Conservation (phyloP, 2,329 filamentous ascomycete species). For the Epichloe sylvatica region DNA sequence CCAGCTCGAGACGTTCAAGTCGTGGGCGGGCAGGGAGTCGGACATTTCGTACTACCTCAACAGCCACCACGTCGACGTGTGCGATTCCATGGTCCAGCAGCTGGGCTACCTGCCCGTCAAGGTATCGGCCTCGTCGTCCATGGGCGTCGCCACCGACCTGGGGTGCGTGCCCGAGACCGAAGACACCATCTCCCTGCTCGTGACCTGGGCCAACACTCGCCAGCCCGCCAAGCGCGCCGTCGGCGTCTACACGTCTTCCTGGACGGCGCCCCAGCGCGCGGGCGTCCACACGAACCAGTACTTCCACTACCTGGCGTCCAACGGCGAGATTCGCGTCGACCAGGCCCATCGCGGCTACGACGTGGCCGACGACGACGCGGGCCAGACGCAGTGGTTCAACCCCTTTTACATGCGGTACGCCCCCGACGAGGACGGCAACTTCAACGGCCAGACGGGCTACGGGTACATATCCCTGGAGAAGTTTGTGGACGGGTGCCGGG, state of each 20-base stretch:
- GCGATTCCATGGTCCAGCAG: slow-evolving; percentile 74
- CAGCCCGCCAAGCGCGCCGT: slow-evolving; percentile 61
- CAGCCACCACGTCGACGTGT: slow-evolving; percentile 85
- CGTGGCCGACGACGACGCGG: slow-evolving; percentile 65
- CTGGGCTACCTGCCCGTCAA: slow-evolving; percentile 61
- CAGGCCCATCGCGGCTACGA: slow-evolving; percentile 93
- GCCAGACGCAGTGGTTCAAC: slow-evolving; percentile 72
- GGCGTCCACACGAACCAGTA: slow-evolving; percentile 96
- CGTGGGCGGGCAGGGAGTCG: slow-evolving; percentile 81
- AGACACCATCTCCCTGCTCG: slow-evolving; percentile 83
- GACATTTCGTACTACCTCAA: slow-evolving; percentile 97
- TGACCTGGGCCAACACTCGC: slow-evolving; percentile 68
- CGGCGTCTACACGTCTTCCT: slow-evolving; percentile 83
- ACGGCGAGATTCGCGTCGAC: slow-evolving; percentile 78
- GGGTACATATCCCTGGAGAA: slow-evolving; percentile 93
- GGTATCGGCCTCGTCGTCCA: slow-evolving; percentile 65
- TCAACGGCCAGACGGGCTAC: slow-evolving; percentile 80
- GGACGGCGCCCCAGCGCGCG: slow-evolving; percentile 84
- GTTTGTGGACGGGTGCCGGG: slow-evolving; percentile 76
- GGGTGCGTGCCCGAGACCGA: slow-evolving; percentile 74
- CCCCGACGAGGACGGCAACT: slow-evolving; percentile 89
- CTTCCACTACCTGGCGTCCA: slow-evolving; percentile 81
- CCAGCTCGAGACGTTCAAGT: slow-evolving; percentile 86
- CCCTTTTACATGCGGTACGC: slow-evolving; percentile 94
- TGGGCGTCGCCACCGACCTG: slow-evolving; percentile 62